Conservation (phyloP, 306 rosid species). For the Leucaena leucocephala region DNA sequence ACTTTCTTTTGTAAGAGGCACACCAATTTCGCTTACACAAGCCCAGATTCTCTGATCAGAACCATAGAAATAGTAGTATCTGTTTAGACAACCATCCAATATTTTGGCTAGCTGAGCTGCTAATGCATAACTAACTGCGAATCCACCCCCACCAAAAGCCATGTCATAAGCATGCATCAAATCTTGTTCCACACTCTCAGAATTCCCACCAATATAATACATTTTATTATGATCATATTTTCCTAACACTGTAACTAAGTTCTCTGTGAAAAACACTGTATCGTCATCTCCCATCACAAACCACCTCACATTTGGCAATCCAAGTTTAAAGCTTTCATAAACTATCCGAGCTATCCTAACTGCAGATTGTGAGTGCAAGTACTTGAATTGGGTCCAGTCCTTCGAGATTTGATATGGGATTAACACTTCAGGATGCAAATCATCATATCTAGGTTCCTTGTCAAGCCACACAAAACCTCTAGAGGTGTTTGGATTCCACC, state of each 20-base stretch:
- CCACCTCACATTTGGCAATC: constrained; percentile 80
- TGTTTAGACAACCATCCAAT: constrained; percentile 78
- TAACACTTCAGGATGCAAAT: background rate
- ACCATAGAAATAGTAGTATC: constrained; percentile 83
- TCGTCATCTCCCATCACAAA: constrained; percentile 99
- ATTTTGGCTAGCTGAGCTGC: constrained; percentile 64
- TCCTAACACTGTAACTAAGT: constrained; percentile 71
- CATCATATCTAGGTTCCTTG: constrained; percentile 28
- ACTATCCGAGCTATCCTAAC: constrained; percentile 86
- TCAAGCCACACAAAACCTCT: constrained; percentile 89
- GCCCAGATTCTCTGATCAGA: constrained; percentile 96
- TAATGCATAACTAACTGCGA: constrained; percentile 77
- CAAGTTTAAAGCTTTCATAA: constrained; percentile 65
- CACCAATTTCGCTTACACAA: constrained; percentile 77
- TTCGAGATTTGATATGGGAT: constrained; percentile 64
- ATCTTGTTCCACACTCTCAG: constrained; percentile 95
- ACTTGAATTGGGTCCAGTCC: constrained; percentile 56
- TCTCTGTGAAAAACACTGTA: constrained; percentile 75
- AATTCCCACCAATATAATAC: constrained; percentile 85
- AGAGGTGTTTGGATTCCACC: constrained; percentile 71
- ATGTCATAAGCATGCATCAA: constrained; percentile 73
- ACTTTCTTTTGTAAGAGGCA: constrained; percentile 63
- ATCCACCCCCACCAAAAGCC: constrained; percentile 99
- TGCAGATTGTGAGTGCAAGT: constrained; percentile 64
- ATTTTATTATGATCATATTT: constrained; percentile 68